Percentiles rank a stretch among this genome's conserved stretches.
phyloP scores from a whole-genome alignment of 805 yeast genomes.

The Suhomyces tanzawaensis region DNA sequence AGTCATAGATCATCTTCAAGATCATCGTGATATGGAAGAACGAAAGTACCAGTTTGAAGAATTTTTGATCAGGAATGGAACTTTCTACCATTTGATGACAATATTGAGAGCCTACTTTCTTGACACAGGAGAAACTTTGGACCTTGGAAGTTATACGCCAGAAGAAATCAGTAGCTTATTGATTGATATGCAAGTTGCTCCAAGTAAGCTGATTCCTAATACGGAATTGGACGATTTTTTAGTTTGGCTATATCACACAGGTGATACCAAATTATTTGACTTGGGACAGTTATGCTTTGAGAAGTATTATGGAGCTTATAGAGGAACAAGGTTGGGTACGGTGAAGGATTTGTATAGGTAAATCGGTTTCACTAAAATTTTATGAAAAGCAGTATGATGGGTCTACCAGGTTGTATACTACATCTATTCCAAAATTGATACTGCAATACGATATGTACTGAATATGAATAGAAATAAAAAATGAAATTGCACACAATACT shows the following conservation, averaged over 20 bases:
- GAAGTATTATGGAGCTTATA: conserved; percentile 10
- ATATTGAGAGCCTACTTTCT: conserved; percentile 13
- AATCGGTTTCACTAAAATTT: no score
- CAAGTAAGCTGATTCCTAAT: neutral
- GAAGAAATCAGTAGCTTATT: conserved; percentile 6
- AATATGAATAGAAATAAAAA: no score
- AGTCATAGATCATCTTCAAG: conserved; percentile 4
- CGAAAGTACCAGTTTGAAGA: neutral
- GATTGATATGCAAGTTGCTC: neutral
- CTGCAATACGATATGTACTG: no score
- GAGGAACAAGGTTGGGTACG: neutral
- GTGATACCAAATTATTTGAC: conserved; percentile 2
- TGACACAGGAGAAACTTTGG: conserved; percentile 3
- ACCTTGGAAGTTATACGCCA: conserved; percentile 1
- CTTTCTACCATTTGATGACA: neutral
- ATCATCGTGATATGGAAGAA: neutral
- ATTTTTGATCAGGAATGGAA: neutral
- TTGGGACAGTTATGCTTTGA: conserved; percentile 13
- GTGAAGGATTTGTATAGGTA: neutral
- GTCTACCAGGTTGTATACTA: no score
- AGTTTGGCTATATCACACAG: conserved; percentile 13
- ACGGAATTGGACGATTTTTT: conserved; percentile 13
- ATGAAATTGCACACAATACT: no score
- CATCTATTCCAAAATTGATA: no score
- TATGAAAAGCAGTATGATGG: no score